Base-by-base conservation (phyloP, 2,329 filamentous ascomycete species). In the Arthrobotrys sphaeroides region DNA sequence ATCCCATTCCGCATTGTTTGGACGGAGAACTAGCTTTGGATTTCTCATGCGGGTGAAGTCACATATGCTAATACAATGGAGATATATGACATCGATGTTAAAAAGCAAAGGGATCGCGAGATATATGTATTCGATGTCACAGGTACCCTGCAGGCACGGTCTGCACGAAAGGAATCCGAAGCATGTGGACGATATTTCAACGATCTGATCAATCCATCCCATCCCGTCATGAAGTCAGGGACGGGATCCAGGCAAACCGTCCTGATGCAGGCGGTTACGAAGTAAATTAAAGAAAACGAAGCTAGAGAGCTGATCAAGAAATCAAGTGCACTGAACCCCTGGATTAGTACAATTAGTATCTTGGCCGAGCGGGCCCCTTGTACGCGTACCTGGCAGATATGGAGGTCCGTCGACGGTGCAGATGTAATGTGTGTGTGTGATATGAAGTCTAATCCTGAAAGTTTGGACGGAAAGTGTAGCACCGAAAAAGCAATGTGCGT, bases 391-490 rank as follows among this genome's bases (percentile, higher is more conserved):
- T 45, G 38, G 40, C 57, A 45, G 57, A 12, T 40, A 40, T 57
- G 26, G 38, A 61, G 43, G 57, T 18, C 18, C 45, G 51, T 28
- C 10, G 31, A 40, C n/a, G 33, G 31, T 12, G 13, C 13, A n/a
- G n/a, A 38, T 55, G 22, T 47, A 12, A 5, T 47, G 47, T n/a
- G n/a, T n/a, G 47, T 51, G 4, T 24, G 36, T 47, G 12, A 6
- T 49, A 26, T 4, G 6, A 6, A 12, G 26, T 60, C 28, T 13
- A 60, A 38, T 28, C 43, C 22, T 22, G 38, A 68, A 61, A 68
- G 70, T 74, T 74, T 74, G 70, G 55, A 74, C 70, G 62, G 70
- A 74, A n/a, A 68, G 42, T 62, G 55, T 68, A 62, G 68, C 55
- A 18, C 42, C 12, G 62, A 74, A 68, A 74, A 74, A 74, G 62